Base-by-base conservation (phyloP, 2,329 filamentous ascomycete species). In the Verticillium nubilum region DNA sequence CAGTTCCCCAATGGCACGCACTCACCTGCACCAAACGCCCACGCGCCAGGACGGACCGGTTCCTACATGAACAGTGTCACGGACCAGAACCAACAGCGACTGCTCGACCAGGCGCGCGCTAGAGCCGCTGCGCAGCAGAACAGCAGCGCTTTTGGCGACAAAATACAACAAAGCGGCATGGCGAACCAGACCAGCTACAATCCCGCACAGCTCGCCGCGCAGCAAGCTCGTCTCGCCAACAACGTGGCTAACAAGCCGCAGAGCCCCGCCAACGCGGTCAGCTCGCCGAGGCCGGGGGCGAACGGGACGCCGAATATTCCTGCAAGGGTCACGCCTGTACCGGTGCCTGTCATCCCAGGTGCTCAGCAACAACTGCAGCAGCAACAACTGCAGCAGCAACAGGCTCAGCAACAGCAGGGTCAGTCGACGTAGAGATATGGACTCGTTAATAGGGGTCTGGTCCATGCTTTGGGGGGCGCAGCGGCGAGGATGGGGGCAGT, bases 31-130 rank as follows among this genome's bases (percentile, higher is more conserved):
- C 62, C 59, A 72, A 76, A 63, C 72, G 70, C 60, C 59, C 58
- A 54, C 61, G 59, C 61, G 4, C 69, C 73, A 26, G 75, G 74
- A 17, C 68, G 76, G 4, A 74, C 77, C 2, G 79, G 79, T 13
- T 7, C 25, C 31, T 81, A 80, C 60, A 77, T 79, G 54, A 80
- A 77, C 5, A 77, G 80, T 54, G 80, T 80, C 66, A 74, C 76
- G 37, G 78, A 80, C 63, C 52, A 53, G 52, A 53, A 53, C 26
- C 79, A 82, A 65, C 77, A 79, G 65, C 76, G 79, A 58, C 76
- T 80, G 54, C 70, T 80, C 67, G 79, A 83, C 57, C 80, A 82
- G 67, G 78, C 80, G 7, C 78, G 79, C 58, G 79, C 78, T 3
- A 70, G 79, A 27, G 75, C 77, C 15, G 77, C 77, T 17, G 77